These are phyloP conservation scores for Tulasnella calospora DNA, from an alignment of 768 basidiomycete genomes.

Conservation along the genomic window DNA sequence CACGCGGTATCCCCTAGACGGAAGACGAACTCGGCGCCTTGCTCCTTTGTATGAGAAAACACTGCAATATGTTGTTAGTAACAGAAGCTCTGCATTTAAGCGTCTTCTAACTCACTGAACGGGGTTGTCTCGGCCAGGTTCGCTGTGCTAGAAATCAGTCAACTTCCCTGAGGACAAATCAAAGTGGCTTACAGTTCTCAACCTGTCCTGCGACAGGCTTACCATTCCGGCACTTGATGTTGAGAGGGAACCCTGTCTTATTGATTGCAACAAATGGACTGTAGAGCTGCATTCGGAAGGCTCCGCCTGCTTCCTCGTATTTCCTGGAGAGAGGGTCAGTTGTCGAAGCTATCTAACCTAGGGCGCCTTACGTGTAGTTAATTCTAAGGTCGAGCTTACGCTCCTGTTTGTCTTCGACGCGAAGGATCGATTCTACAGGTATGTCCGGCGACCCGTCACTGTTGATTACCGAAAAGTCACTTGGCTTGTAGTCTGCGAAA, in stretches of 20 bases:
- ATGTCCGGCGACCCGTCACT: conserved; percentile 88
- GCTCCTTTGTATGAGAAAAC: conserved; percentile 75
- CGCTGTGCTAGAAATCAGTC: conserved; percentile 37
- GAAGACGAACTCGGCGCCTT: conserved; percentile 79
- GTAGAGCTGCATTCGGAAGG: conserved; percentile 94
- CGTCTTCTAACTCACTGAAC: conserved; percentile 61
- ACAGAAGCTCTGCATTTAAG: not conserved
- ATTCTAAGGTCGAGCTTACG: conserved; percentile 74
- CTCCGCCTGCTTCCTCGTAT: conserved; percentile 86
- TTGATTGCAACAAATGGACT: conserved; percentile 86
- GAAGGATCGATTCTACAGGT: conserved; percentile 67
- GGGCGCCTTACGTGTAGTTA: conserved; percentile 75
- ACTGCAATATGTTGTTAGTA: conserved; percentile 45
- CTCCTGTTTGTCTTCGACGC: conserved; percentile 64
- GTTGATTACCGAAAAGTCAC: conserved; percentile 96
- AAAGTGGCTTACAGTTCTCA: conserved; percentile 47
- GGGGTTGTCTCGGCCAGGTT: conserved; percentile 54
- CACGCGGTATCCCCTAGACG: conserved; percentile 76
- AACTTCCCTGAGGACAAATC: conserved; percentile 21
- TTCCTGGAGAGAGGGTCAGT: conserved; percentile 39
- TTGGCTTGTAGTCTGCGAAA: conserved; percentile 75
- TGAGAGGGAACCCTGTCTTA: conserved; percentile 84
- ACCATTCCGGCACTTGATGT: conserved; percentile 58
- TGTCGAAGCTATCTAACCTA: not conserved
- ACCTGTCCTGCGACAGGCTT: conserved; percentile 83